These are phyloP conservation scores for Laguncularia racemosa DNA, from an alignment of 345 rosid species.

Conservation along the genomic window DNA sequence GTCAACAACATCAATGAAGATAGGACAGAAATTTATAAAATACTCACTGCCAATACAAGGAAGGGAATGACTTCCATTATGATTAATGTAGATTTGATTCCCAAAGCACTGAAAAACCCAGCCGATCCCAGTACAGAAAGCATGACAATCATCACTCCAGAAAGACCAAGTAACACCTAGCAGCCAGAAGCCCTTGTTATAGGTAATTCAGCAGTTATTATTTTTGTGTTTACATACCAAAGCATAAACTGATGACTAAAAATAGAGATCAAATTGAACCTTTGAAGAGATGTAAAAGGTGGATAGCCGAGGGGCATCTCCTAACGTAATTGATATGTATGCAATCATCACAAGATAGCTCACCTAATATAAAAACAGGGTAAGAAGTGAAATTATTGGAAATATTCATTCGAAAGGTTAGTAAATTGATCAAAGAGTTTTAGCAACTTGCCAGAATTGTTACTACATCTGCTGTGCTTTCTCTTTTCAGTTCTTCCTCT, in stretches of 20 bases:
- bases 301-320: conserved; percentile 53
- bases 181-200: conserved; percentile 6
- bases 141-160: conserved; percentile 92
- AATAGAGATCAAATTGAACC: conserved; percentile 34
- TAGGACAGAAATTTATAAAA: conserved; percentile 4
- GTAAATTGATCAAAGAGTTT: no score
- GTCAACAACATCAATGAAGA: neutral
- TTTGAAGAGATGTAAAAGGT: conserved; percentile 75
- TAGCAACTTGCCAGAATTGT: conserved; percentile 61
- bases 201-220: neutral
- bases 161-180: conserved; percentile 87
- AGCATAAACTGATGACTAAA: conserved; percentile 1
- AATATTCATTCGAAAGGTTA: no score
- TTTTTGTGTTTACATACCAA: no score
- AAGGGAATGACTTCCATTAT: conserved; percentile 99
- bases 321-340: conserved; percentile 80
- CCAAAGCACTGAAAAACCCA: conserved; percentile 84
- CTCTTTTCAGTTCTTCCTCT: conserved; percentile 95
- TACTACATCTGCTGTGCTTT: conserved; percentile 81
- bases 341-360: conserved; percentile 98
- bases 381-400: no score
- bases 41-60: conserved; percentile 93
- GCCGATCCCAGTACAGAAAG: conserved; percentile 94
- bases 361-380: conserved; percentile 27
- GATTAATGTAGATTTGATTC: conserved; percentile 86